Percentiles rank a stretch among this genome's conserved stretches.
phyloP scores from a whole-genome alignment of 495 filamentous ascomycete species.

The Podospora pseudocomata region DNA sequence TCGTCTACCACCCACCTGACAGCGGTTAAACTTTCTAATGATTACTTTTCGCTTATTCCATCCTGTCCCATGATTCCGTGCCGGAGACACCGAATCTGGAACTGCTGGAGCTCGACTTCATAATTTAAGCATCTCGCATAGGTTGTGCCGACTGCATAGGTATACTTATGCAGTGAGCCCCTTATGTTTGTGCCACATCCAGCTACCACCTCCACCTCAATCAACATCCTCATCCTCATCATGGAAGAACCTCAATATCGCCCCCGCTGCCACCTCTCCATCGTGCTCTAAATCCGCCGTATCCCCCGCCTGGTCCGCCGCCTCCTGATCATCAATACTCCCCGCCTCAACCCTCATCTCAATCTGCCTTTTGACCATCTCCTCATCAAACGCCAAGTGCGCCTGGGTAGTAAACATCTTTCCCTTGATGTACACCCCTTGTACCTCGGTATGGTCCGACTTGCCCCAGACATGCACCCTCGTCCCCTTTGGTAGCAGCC shows the following conservation, averaged over 20 bases:
- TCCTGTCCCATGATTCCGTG: not conserved
- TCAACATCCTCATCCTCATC: slow-evolving; percentile 30
- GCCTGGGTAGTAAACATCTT: slow-evolving; percentile 75
- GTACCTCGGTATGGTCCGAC: slow-evolving; percentile 50
- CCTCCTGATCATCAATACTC: slow-evolving; percentile 50
- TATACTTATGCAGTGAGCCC: too few relatives aligned
- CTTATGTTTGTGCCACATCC: not conserved
- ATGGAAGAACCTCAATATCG: slow-evolving; percentile 39
- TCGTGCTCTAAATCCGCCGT: slow-evolving; percentile 32
- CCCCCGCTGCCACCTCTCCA: slow-evolving; percentile 29
- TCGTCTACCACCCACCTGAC: not conserved
- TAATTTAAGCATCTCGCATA: not conserved
- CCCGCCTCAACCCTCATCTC: slow-evolving; percentile 53
- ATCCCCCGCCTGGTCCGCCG: slow-evolving; percentile 32
- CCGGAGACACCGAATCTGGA: not conserved
- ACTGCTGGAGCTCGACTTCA: not conserved
- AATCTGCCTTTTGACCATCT: slow-evolving; percentile 66
- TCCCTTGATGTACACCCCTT: slow-evolving; percentile 69
- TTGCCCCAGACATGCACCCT: slow-evolving; percentile 33
- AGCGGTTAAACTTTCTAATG: not conserved
- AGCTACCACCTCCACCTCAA: not conserved
- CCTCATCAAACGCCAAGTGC: slow-evolving; percentile 75
- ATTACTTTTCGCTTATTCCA: too few relatives aligned
- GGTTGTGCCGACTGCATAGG: not conserved
- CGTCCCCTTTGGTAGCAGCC: slow-evolving; percentile 49